Evolutionary conservation across 768 basidiomycete genomes (phyloP).

Genomic region (Leccinum longicurvipes): DNA sequence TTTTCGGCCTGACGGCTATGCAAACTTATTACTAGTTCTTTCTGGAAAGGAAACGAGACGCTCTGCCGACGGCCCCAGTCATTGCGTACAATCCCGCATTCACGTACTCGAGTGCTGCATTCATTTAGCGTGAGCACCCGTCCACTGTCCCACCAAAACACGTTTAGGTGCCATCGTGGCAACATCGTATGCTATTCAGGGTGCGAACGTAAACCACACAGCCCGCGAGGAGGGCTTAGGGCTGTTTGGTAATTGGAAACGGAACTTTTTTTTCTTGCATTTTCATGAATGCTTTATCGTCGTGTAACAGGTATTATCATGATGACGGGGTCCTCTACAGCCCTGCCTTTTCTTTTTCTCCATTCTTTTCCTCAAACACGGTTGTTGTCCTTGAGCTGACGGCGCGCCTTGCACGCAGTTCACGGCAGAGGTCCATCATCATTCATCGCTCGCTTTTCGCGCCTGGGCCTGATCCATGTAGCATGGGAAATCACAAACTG

Average conservation of each 20-base stretch:
- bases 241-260: conserved; percentile 21
- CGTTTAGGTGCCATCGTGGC: conserved; percentile 23
- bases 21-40: conserved; percentile 3
- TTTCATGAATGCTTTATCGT: conserved; percentile 11
- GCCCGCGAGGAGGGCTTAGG: conserved; percentile 21
- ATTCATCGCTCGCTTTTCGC: conserved; percentile 1
- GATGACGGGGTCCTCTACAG: conserved; percentile 6
- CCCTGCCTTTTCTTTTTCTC: background rate
- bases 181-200: conserved; percentile 23
- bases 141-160: conserved; percentile 12
- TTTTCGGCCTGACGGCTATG: conserved; percentile 11
- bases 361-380: conserved; percentile 7
- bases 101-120: conserved; percentile 23
- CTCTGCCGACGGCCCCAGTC: conserved; percentile 20
- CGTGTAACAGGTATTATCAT: conserved; percentile 14
- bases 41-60: conserved; percentile 20
- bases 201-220: conserved; percentile 31
- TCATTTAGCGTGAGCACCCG: conserved; percentile 19
- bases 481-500: conserved; percentile 21
- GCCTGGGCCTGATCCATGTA: conserved; percentile 20
- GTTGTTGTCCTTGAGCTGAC: conserved; percentile 7
- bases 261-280: background rate
- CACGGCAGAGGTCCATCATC: conserved; percentile 15
- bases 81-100: conserved; percentile 23
- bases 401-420: conserved; percentile 15